Conservation (phyloP, 2,329 filamentous ascomycete species). For the Ceratocystis papillata region DNA sequence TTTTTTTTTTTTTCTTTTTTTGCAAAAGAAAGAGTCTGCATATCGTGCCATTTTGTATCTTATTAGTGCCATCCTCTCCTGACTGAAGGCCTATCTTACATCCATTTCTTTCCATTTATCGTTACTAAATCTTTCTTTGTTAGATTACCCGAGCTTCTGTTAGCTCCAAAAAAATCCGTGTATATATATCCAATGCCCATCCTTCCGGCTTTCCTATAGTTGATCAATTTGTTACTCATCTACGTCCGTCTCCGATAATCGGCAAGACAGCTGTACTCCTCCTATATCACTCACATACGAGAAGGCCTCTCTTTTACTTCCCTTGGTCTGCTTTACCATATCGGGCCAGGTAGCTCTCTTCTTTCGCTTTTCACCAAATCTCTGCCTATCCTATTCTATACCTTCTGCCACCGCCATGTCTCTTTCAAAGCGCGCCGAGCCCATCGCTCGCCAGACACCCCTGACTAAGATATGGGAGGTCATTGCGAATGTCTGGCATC, state of each 20-base stretch:
- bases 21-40: not conserved
- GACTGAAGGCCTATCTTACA: not conserved
- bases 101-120: not conserved
- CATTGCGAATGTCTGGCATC: constrained; percentile 37
- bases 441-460: constrained; percentile 29
- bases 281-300: too few species aligned
- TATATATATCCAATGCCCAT: not conserved
- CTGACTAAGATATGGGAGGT: constrained; percentile 35
- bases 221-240: not conserved
- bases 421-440: constrained; percentile 29
- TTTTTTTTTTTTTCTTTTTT: too few species aligned
- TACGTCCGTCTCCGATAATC: not conserved
- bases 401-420: constrained; percentile 23
- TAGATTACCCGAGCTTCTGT: not conserved
- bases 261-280: not conserved
- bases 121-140: not conserved
- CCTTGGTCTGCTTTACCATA: not conserved
- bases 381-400: not conserved
- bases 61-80: not conserved
- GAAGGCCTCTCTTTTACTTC: not conserved
- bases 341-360: not conserved
- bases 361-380: not conserved
- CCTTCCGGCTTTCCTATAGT: not conserved
- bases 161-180: not conserved
- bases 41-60: not conserved